phyloP scores from a whole-genome alignment of 495 filamentous ascomycete species.

The Talaromyces wortmannii region DNA sequence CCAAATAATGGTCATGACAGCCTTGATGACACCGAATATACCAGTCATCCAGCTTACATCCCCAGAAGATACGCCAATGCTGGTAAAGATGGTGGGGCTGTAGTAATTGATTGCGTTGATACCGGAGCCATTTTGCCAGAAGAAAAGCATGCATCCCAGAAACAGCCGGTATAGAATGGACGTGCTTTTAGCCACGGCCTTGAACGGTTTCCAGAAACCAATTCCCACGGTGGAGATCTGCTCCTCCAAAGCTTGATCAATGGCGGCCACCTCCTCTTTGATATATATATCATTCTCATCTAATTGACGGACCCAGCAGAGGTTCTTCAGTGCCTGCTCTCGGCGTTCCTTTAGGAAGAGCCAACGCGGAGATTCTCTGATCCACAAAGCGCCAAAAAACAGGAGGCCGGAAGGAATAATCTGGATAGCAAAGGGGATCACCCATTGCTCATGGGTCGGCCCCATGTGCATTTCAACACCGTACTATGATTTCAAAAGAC shows the following conservation, averaged over 20 bases:
- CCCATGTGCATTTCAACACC: constrained; percentile 27
- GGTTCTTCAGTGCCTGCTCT: constrained; percentile 48
- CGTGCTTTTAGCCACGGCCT: constrained; percentile 34
- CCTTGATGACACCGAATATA: constrained; percentile 50
- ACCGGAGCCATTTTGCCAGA: constrained; percentile 60
- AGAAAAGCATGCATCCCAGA: constrained; percentile 59
- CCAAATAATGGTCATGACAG: constrained; percentile 56
- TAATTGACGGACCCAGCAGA: constrained; percentile 60
- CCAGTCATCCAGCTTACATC: constrained; percentile 45
- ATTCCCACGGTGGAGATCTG: constrained; percentile 48
- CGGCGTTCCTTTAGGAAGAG: constrained; percentile 41
- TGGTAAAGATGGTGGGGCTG: constrained; percentile 51
- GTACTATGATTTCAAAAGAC: constrained; percentile 15
- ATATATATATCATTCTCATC: constrained; percentile 54
- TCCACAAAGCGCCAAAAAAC: constrained; percentile 37
- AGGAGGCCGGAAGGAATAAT: constrained; percentile 46
- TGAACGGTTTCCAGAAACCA: constrained; percentile 65
- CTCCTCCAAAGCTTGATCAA: constrained; percentile 52
- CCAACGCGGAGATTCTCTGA: constrained; percentile 54
- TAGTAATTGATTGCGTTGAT: constrained; percentile 69
- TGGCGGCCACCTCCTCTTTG: constrained; percentile 54
- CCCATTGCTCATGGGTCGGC: constrained; percentile 39
- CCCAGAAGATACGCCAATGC: constrained; percentile 42
- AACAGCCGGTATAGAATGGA: constrained; percentile 57
- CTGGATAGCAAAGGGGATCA: constrained; percentile 52